phyloP scores from a whole-genome alignment of 768 basidiomycete species.

The Leccinum sublutescens region DNA sequence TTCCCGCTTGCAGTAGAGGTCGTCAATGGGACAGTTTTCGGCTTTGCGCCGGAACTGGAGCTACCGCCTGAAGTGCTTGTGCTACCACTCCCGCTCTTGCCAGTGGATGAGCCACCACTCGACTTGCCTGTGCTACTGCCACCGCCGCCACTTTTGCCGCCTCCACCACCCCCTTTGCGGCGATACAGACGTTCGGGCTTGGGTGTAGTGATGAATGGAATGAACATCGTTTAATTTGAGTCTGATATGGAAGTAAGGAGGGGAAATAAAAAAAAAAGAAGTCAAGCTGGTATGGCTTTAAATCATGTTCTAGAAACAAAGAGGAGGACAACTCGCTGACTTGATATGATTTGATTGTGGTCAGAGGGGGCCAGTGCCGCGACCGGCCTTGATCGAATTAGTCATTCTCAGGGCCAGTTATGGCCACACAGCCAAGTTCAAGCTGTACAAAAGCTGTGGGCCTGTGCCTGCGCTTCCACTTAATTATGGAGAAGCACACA shows the following conservation, averaged over 20 bases:
- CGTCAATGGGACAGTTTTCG: constrained; percentile 19
- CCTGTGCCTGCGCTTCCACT: no score
- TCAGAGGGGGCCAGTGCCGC: no score
- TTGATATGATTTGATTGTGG: background rate
- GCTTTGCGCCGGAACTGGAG: constrained; percentile 5
- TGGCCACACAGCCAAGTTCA: no score
- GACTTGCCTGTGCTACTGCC: constrained; percentile 12
- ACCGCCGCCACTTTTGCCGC: constrained; percentile 20
- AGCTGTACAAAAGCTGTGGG: no score
- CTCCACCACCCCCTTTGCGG: constrained; percentile 36
- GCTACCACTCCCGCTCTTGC: constrained; percentile 1
- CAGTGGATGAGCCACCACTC: constrained; percentile 10
- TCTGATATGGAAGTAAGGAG: background rate
- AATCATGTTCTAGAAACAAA: background rate
- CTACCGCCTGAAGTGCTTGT: constrained; percentile 1
- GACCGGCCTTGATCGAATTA: no score
- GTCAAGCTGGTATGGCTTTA: background rate
- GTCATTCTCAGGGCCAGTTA: no score
- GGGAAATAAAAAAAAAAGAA: background rate
- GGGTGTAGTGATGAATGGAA: constrained; percentile 18
- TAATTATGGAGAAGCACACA: no score
- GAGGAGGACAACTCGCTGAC: background rate
- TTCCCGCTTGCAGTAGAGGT: constrained; percentile 23
- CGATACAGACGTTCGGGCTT: constrained; percentile 13
- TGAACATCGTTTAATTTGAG: constrained; percentile 12